These are phyloP conservation scores for Neurospora sp. DNA, from an alignment of 495 filamentous ascomycete genomes.

Conservation along the genomic window DNA sequence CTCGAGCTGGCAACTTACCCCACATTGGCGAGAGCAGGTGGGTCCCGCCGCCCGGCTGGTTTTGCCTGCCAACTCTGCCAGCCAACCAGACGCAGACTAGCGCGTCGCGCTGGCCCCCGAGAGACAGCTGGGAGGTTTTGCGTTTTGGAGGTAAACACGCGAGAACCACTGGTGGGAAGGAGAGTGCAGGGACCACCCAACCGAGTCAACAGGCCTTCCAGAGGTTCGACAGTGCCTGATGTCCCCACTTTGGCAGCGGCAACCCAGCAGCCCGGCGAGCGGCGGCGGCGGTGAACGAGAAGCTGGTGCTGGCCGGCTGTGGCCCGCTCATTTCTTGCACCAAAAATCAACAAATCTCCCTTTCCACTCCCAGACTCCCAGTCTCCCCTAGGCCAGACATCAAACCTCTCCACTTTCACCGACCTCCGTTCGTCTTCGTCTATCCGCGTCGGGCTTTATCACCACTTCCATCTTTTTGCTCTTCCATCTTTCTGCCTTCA, in stretches of 20 bases:
- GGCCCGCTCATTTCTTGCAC: slow-evolving; percentile 22
- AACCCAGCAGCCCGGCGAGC: slow-evolving; percentile 2
- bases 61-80: not conserved
- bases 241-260: slow-evolving; percentile 12
- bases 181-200: slow-evolving; percentile 19
- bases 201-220: slow-evolving; percentile 8
- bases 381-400: not conserved
- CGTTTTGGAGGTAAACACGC: slow-evolving; percentile 17
- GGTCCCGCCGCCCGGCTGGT: not conserved
- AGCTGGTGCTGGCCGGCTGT: not conserved
- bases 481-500: slow-evolving; percentile 5
- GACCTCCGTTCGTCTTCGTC: slow-evolving; percentile 11
- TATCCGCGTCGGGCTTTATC: not conserved
- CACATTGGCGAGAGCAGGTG: not conserved
- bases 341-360: slow-evolving; percentile 30
- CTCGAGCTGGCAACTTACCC: not conserved
- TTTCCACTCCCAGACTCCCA: slow-evolving; percentile 3
- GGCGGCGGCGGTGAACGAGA: slow-evolving; percentile 21
- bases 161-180: slow-evolving; percentile 1
- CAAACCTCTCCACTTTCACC: slow-evolving; percentile 17
- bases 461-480: slow-evolving; percentile 1
- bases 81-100: slow-evolving; percentile 8
- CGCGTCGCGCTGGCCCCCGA: slow-evolving; percentile 10
- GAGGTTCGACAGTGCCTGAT: slow-evolving; percentile 18
- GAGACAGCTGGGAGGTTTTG: not conserved